These are phyloP conservation scores for Calendula officinalis DNA, from an alignment of 129 eudicot genomes.

Conservation along the genomic window DNA sequence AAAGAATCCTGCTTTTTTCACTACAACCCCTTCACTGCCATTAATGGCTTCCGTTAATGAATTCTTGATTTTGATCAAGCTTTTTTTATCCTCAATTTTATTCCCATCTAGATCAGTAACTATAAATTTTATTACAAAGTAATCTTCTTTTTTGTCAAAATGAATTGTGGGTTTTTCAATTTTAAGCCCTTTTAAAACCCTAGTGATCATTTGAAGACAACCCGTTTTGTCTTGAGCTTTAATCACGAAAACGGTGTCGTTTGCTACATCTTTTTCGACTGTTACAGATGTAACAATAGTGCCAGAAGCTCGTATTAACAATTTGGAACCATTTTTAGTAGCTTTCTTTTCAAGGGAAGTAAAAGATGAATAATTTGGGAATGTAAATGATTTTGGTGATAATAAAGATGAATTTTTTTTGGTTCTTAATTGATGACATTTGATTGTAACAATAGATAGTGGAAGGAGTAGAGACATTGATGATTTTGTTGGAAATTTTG, in stretches of 20 bases:
- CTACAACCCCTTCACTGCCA: slow-evolving; percentile 37
- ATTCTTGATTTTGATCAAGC: slow-evolving; percentile 40
- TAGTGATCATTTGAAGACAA: slow-evolving; percentile 34
- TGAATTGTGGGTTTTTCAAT: slow-evolving; percentile 37
- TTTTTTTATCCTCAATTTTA: slow-evolving; percentile 36
- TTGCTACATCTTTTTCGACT: slow-evolving; percentile 31
- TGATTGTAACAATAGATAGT: slow-evolving; percentile 17
- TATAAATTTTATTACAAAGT: slow-evolving; percentile 30
- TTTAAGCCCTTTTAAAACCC: slow-evolving; percentile 48
- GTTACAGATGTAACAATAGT: slow-evolving; percentile 25
- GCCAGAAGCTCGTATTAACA: slow-evolving; percentile 12
- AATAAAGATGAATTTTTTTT: slow-evolving; percentile 5
- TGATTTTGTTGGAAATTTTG: slow-evolving; percentile 5
- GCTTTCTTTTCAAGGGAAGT: not conserved
- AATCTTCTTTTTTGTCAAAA: slow-evolving; percentile 37
- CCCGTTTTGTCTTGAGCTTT: slow-evolving; percentile 35
- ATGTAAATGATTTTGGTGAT: not conserved
- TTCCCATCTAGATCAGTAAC: slow-evolving; percentile 39
- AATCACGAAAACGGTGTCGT: slow-evolving; percentile 39
- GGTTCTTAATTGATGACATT: slow-evolving; percentile 4
- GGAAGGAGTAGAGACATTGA: slow-evolving; percentile 22
- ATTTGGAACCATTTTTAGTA: slow-evolving; percentile 13
- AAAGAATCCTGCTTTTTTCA: slow-evolving; percentile 33
- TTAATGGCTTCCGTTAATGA: slow-evolving; percentile 37
- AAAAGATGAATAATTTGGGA: slow-evolving; percentile 1